Conservation (phyloP, 352 stramenopile genomes). For the Globisporangium yorkense region DNA sequence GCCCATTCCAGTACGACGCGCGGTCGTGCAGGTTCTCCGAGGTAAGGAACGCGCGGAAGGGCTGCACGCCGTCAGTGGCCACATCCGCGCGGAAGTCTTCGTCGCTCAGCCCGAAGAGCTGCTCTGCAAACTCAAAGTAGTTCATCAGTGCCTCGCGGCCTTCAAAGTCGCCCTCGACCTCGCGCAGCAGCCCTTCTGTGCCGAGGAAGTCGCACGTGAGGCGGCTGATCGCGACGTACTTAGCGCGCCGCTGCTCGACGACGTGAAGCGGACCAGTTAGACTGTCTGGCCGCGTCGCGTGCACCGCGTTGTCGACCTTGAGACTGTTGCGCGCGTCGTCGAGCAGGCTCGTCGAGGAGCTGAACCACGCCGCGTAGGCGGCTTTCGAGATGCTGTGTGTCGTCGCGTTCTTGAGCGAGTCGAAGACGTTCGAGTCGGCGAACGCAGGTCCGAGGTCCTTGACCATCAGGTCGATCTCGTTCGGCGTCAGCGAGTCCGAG, state of each 20-base stretch:
- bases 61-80: constrained; percentile 3
- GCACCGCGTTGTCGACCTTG: constrained; percentile 92
- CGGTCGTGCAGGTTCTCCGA: constrained; percentile 35
- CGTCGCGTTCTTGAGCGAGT: constrained; percentile 28
- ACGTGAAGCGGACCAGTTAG: constrained; percentile 85
- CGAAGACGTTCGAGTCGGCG: constrained; percentile 27
- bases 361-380: constrained; percentile 55
- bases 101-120: constrained; percentile 59
- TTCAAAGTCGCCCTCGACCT: constrained; percentile 83
- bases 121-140: constrained; percentile 64
- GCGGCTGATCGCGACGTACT: constrained; percentile 91
- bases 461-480: constrained; percentile 62
- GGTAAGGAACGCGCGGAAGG: constrained; percentile 51
- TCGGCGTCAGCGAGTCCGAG: constrained; percentile 41
- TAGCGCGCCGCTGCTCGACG: constrained; percentile 87
- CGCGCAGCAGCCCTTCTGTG: constrained; percentile 58
- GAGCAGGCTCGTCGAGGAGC: constrained; percentile 55
- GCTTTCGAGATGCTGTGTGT: constrained; percentile 37
- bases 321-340: constrained; percentile 43
- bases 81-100: constrained; percentile 27
- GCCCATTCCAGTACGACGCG: constrained; percentile 79
- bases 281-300: constrained; percentile 89
- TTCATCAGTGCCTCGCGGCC: constrained; percentile 62
- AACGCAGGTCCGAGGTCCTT: constrained; percentile 56
- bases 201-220: constrained; percentile 89